Evolutionary conservation across 2,329 filamentous ascomycete species (phyloP).

Genomic region (Ophiostoma piceae): DNA sequence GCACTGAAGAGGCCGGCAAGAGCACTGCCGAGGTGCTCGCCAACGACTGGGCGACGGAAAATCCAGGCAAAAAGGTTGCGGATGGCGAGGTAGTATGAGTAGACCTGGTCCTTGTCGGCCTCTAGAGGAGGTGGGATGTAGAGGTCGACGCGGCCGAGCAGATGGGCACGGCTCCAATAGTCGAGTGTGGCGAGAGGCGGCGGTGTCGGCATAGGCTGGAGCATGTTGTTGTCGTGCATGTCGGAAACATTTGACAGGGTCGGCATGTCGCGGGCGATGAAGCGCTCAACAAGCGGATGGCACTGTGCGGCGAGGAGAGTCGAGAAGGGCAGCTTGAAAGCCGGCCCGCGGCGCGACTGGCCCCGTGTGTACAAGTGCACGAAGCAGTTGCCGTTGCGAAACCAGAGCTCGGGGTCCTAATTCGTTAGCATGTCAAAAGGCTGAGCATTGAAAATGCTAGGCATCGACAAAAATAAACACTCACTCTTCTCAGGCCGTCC

Average conservation of each 20-base stretch:
- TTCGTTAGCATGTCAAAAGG: neutral
- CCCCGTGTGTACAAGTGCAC: constrained; percentile 64
- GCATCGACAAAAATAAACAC: constrained; percentile 26
- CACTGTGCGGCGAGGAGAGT: constrained; percentile 55
- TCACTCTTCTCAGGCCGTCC: constrained; percentile 46
- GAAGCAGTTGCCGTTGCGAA: constrained; percentile 60
- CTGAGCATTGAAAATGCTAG: neutral
- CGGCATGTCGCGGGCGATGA: constrained; percentile 37
- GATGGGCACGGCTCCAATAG: constrained; percentile 25
- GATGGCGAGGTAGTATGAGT: constrained; percentile 61
- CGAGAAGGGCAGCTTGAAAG: constrained; percentile 60
- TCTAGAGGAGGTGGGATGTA: constrained; percentile 62
- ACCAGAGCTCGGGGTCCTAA: constrained; percentile 71
- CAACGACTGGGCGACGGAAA: constrained; percentile 60
- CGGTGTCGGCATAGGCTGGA: constrained; percentile 27
- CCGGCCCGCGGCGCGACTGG: constrained; percentile 59
- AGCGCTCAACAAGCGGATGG: constrained; percentile 53
- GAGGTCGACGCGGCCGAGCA: constrained; percentile 47
- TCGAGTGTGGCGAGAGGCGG: constrained; percentile 28
- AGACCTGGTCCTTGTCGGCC: constrained; percentile 49
- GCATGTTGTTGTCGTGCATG: constrained; percentile 16
- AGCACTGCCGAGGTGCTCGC: constrained; percentile 58
- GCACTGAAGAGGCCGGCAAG: constrained; percentile 60
- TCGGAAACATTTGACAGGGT: constrained; percentile 17
- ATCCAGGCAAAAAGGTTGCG: constrained; percentile 74